phyloP scores from a whole-genome alignment of 495 filamentous ascomycete species.

The Viridothelium virens region DNA sequence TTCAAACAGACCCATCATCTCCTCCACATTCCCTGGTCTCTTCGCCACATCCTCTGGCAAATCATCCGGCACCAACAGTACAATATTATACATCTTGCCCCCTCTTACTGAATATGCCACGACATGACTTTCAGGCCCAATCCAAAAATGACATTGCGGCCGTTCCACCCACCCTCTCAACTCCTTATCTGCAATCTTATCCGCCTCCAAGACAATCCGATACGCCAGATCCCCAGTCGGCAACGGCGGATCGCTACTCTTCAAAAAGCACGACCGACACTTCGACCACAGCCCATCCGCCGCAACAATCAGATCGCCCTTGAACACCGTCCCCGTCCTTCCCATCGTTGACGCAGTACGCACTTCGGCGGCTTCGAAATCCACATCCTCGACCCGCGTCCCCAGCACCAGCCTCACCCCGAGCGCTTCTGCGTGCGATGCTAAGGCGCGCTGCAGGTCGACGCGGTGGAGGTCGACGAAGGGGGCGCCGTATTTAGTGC shows the following conservation, averaged over 20 bases:
- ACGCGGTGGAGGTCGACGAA: conserved; percentile 34
- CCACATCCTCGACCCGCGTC: conserved; percentile 23
- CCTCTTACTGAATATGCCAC: conserved; percentile 57
- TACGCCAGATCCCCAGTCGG: conserved; percentile 65
- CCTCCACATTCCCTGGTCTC: conserved; percentile 51
- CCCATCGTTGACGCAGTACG: conserved; percentile 12
- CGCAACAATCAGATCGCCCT: conserved; percentile 33
- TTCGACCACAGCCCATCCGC: conserved; percentile 37
- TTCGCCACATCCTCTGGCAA: conserved; percentile 50
- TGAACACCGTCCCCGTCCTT: conserved; percentile 24
- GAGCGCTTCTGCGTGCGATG: conserved; percentile 25
- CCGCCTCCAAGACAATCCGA: conserved; percentile 49
- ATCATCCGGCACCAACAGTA: conserved; percentile 61
- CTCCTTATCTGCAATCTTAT: conserved; percentile 46
- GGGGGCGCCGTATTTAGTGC: conserved; percentile 27
- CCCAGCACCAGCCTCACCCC: conserved; percentile 25
- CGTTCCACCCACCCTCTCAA: conserved; percentile 42
- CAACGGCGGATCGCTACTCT: conserved; percentile 28
- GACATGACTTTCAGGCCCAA: conserved; percentile 56
- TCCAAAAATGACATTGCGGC: conserved; percentile 62
- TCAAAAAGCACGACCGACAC: conserved; percentile 28
- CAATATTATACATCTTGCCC: conserved; percentile 59
- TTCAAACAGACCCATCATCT: conserved; percentile 56
- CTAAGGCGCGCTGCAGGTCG: conserved; percentile 30
- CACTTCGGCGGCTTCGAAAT: conserved; percentile 25